A percentile compares a stretch with the other conserved stretches of the same genome.
Evolutionary conservation across 129 eudicot species (phyloP).

Genomic region (Artemisia tridentata): DNA sequence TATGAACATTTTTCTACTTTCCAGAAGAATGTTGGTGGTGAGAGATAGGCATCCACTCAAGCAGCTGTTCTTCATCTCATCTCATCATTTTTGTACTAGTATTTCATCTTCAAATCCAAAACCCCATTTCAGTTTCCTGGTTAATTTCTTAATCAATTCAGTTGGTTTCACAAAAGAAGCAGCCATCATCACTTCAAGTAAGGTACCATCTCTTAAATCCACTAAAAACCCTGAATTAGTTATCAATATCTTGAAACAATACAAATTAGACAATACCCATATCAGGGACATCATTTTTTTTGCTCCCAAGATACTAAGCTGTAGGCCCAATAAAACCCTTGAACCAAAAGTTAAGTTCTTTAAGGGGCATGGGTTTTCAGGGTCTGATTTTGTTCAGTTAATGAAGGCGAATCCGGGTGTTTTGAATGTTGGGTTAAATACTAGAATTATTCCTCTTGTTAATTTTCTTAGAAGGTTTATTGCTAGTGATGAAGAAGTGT

Average conservation of each 20-base stretch:
- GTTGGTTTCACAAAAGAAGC: constrained; percentile 31
- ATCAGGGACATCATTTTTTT: constrained; percentile 20
- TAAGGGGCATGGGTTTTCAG: constrained; percentile 26
- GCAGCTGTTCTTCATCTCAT: too few species aligned
- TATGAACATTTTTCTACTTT: too few species aligned
- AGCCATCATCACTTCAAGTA: constrained; percentile 20
- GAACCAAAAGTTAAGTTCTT: constrained; percentile 17
- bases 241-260: constrained; percentile 12
- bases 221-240: constrained; percentile 23
- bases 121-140: too few species aligned
- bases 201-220: constrained; percentile 32
- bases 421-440: constrained; percentile 6
- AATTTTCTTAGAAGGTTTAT: constrained; percentile 13
- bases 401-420: background rate
- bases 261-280: constrained; percentile 26
- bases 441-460: constrained; percentile 22
- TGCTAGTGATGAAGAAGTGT: constrained; percentile 19
- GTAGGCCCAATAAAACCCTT: constrained; percentile 18
- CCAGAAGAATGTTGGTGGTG: too few species aligned
- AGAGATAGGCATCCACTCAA: too few species aligned
- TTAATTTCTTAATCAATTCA: constrained; percentile 24
- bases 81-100: too few species aligned
- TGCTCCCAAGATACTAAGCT: constrained; percentile 11
- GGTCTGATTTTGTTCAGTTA: constrained; percentile 19
- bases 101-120: too few species aligned